Evolutionary conservation across 352 stramenopile species (phyloP), one percentile per base, ranked within the genome.

Genomic region (Phytophthora parvispora): DNA sequence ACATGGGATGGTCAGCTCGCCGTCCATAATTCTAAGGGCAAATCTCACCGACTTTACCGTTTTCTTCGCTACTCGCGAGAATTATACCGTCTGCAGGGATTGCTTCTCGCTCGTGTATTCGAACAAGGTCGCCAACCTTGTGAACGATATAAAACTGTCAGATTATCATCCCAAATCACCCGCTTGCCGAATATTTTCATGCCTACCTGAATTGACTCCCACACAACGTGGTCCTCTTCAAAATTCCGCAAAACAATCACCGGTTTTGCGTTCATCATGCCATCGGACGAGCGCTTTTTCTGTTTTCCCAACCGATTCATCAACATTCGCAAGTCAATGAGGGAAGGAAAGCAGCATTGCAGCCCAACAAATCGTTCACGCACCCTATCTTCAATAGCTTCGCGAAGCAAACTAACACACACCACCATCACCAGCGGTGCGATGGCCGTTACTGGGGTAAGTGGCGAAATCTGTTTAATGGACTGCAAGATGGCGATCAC

Each of bases 41-140:
- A 38, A 38, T 4, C 4, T 16, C 18, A 4, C 42, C 15, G 42
- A 15, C 20, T 16, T 24, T 55, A 89, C 83, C 95, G 27, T 96
- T 83, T 6, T 92, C 79, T 60, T 98, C 90, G 40, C 77, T 92
- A 48, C 86, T 94, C 1, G 89, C 80, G 2, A 99, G 73, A 29
- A 99, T 75, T 6, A 99, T 83, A 7, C 98, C 80, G 69, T 99
- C 97, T 0, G 96, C 95, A 4, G 97, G 95, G 47, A 99, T 93
- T 8, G 86, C 69, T 28, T 98, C 90, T 22, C 87, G 74, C 69
- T 98, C 93, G 8, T 77, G 69, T 42, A 99, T 84, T 43, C 84
- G 70, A 29, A 98, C 59, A 31, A 99, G 86, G 51, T 97, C 87
- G 1, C 95, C 95, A 18, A 97, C 87, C 68, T n/a, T 90, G 64